Evolutionary conservation across 345 rosid species (phyloP), one percentile per base, ranked within the genome.

Genomic region (Sapria himalayana): DNA sequence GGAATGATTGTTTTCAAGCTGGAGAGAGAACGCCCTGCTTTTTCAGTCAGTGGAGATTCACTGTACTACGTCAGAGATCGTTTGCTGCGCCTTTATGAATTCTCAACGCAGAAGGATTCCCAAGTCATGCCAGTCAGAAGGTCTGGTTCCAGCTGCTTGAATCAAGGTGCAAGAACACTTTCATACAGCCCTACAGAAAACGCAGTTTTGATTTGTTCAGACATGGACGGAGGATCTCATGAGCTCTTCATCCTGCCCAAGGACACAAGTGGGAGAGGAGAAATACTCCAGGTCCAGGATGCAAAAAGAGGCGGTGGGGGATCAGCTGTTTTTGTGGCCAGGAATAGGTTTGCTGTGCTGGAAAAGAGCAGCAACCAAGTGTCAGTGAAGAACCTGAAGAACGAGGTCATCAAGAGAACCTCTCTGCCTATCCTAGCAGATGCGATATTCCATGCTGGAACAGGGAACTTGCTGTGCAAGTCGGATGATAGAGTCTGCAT

Each of bases 1-100:
- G 95, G 98, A 21, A 76, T 82, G 95, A 74, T 89, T 39, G 98
- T 89, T 38, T 89, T 89, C 46, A 89, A 89, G 70, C 57, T 89
- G 56, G 94, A 81, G 75, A 74, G 98, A 63, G 97, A 81, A 52
- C 66, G 94, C 15, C 92, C 94, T 42, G 92, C 97, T 17, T 86
- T 78, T 78, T 61, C 92, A 0, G 62, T 81, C 25, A 86, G 91
- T 51, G 76, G 74, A 9, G 79, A 81, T 51, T 64, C 72, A 19
- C 39, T 86, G 32, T 81, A 75, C 54, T 86, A 86, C 54, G 57
- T 61, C 15, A 81, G 76, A 55, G 97, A 81, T 48, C 81, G 94
- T 23, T 76, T 76, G 53, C 48, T 86, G 60, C 73, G 85, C n/a
- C 62, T 55, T 53, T 81, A 67, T 38, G 85, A 86, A 45, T 86